Percentiles rank a stretch among this genome's conserved stretches.
These are phyloP conservation scores for Picea engelmannii DNA, from an alignment of 83 land plant genomes.

Conservation along the genomic window DNA sequence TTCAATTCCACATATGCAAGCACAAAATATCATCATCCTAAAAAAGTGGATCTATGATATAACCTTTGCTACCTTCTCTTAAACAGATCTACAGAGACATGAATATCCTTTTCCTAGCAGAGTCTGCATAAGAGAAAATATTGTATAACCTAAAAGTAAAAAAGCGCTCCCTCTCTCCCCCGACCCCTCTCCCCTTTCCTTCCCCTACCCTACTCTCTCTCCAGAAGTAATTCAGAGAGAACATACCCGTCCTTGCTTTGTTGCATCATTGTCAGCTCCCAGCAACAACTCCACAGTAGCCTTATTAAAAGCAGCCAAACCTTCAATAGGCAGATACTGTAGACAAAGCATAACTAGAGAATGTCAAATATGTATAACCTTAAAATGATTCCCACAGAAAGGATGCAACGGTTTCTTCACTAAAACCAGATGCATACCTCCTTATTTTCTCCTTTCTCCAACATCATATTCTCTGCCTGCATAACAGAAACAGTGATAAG, in stretches of 20 bases:
- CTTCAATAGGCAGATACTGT: slow-evolving; percentile 99
- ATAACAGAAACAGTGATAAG: background rate
- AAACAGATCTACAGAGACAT: no score
- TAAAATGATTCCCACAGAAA: background rate
- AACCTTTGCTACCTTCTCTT: no score
- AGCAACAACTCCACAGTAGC: slow-evolving; percentile 88
- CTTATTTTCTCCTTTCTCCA: slow-evolving; percentile 93
- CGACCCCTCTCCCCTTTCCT: no score
- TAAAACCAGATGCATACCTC: slow-evolving; percentile 49
- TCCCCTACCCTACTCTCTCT: no score
- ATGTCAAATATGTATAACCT: background rate
- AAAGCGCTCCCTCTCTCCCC: no score
- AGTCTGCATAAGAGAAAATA: no score
- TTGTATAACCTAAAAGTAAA: no score
- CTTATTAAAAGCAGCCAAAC: slow-evolving; percentile 95
- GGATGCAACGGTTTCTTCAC: background rate
- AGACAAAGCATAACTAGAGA: slow-evolving; percentile 2
- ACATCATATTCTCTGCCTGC: slow-evolving; percentile 91
- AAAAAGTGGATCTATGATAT: no score
- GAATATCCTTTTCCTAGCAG: no score
- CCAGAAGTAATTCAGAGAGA: no score
- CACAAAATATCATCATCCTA: no score
- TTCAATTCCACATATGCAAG: no score
- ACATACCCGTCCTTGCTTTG: slow-evolving; percentile 41
- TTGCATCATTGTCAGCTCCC: slow-evolving; percentile 81